Conservation (phyloP, 305 asterid species). For the Striga hermonthica region DNA sequence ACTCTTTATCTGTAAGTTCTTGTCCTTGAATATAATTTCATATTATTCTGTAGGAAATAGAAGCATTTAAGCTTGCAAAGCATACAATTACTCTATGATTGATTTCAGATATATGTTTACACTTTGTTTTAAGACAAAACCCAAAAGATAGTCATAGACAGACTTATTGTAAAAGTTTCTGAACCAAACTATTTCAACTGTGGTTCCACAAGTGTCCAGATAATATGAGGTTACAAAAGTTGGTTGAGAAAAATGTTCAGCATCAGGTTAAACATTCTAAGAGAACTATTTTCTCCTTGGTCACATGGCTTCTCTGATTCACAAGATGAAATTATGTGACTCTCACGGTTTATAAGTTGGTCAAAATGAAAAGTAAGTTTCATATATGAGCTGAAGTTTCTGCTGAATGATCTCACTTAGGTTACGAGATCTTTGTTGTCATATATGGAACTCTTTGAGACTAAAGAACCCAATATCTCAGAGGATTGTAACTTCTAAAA, state of each 20-base stretch:
- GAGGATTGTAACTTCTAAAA: not conserved
- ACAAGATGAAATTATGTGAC: not conserved
- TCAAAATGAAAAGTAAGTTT: not conserved
- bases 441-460: not conserved
- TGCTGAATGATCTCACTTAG: conserved; percentile 3
- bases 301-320: not conserved
- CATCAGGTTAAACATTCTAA: conserved; percentile 14
- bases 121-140: not conserved
- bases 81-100: not conserved
- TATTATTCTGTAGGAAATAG: not conserved
- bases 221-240: conserved; percentile 5
- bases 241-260: conserved; percentile 27
- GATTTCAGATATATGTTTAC: not conserved
- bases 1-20: conserved; percentile 74
- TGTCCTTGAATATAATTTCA: conserved; percentile 28
- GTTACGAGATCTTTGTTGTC: not conserved
- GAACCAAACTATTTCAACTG: conserved; percentile 19
- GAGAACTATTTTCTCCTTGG: conserved; percentile 4
- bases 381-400: conserved; percentile 7
- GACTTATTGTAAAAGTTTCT: conserved; percentile 16
- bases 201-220: conserved; percentile 4
- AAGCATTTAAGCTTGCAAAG: conserved; percentile 4
- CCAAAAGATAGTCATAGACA: conserved; percentile 12
- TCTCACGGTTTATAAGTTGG: conserved; percentile 1
- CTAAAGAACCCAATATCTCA: not conserved